phyloP scores from a whole-genome alignment of 352 stramenopile species.

The Globisporangium radiosum region DNA sequence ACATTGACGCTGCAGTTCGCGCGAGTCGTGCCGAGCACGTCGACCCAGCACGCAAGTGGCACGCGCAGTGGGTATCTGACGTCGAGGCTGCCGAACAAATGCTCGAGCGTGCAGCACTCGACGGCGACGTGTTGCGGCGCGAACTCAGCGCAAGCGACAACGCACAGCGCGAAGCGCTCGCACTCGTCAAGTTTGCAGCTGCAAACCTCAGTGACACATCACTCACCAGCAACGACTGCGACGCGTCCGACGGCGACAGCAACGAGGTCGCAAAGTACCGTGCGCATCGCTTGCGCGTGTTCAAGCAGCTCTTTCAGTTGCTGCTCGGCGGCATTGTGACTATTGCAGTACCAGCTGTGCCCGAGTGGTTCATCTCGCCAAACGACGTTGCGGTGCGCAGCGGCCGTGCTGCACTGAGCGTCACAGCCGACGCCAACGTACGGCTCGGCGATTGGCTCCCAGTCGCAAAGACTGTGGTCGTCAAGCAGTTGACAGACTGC shows the following conservation, averaged over 20 bases:
- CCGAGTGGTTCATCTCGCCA: constrained; percentile 3
- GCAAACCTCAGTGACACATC: constrained; percentile 21
- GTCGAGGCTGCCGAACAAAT: constrained; percentile 37
- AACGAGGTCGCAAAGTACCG: constrained; percentile 1
- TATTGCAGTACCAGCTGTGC: constrained; percentile 3
- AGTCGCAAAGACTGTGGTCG: constrained; percentile 13
- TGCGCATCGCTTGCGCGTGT: background rate
- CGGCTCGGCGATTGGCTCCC: constrained; percentile 18
- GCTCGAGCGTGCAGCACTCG: constrained; percentile 23
- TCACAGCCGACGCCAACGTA: constrained; percentile 1
- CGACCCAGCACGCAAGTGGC: constrained; percentile 39
- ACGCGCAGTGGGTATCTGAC: constrained; percentile 34
- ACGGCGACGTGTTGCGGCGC: constrained; percentile 13
- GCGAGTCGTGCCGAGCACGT: constrained; percentile 33
- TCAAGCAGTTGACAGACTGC: constrained; percentile 35
- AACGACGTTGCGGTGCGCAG: constrained; percentile 4
- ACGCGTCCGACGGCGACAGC: constrained; percentile 8
- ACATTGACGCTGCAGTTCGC: constrained; percentile 30
- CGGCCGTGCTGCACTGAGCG: background rate
- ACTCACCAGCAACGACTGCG: constrained; percentile 1
- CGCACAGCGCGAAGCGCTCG: constrained; percentile 27
- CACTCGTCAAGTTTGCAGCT: constrained; percentile 47
- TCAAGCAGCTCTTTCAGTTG: constrained; percentile 8
- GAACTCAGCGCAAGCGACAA: constrained; percentile 13
- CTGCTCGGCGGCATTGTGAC: constrained; percentile 1